These are phyloP conservation scores for Fusarium tjaetaba DNA, from an alignment of 2,329 filamentous ascomycete species.

Conservation along the genomic window DNA sequence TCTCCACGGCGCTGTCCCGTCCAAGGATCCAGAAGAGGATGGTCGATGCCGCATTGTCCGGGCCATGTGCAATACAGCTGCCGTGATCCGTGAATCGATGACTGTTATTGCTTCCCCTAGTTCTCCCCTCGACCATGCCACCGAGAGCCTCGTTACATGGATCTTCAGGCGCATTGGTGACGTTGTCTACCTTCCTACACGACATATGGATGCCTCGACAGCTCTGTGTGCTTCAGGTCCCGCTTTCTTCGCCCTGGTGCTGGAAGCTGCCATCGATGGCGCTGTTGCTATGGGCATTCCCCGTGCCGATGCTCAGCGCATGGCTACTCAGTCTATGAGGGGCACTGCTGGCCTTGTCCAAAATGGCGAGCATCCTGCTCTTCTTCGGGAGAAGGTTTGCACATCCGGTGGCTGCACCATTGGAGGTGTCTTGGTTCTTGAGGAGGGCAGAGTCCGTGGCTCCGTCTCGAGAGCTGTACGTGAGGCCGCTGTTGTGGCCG, in stretches of 20 bases:
- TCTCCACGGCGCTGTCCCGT: slow-evolving; percentile 66
- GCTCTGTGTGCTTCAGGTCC: slow-evolving; percentile 79
- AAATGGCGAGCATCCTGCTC: slow-evolving; percentile 77
- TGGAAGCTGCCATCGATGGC: slow-evolving; percentile 80
- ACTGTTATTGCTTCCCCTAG: slow-evolving; percentile 76
- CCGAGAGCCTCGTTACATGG: slow-evolving; percentile 72
- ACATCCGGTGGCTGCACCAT: slow-evolving; percentile 84
- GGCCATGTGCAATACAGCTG: slow-evolving; percentile 87
- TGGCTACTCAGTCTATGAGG: slow-evolving; percentile 83
- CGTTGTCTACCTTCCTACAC: slow-evolving; percentile 72
- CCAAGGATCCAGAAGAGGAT: slow-evolving; percentile 56
- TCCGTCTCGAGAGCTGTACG: slow-evolving; percentile 74
- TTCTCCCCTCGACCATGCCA: slow-evolving; percentile 65
- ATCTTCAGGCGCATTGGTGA: slow-evolving; percentile 81
- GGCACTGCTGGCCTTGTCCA: slow-evolving; percentile 77
- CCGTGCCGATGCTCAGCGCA: slow-evolving; percentile 75
- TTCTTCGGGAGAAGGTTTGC: slow-evolving; percentile 79
- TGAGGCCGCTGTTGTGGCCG: slow-evolving; percentile 76
- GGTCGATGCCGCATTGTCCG: slow-evolving; percentile 73
- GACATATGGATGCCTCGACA: slow-evolving; percentile 77
- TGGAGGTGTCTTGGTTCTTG: slow-evolving; percentile 75
- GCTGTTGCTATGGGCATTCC: slow-evolving; percentile 83
- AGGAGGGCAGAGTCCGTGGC: slow-evolving; percentile 76
- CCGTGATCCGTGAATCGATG: slow-evolving; percentile 82
- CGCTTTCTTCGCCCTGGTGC: slow-evolving; percentile 78